A percentile compares a stretch with the other conserved stretches of the same genome.
Conservation (phyloP, 1,284 basidiomycete species). For the Cutaneotrichosporon spelunceum region DNA sequence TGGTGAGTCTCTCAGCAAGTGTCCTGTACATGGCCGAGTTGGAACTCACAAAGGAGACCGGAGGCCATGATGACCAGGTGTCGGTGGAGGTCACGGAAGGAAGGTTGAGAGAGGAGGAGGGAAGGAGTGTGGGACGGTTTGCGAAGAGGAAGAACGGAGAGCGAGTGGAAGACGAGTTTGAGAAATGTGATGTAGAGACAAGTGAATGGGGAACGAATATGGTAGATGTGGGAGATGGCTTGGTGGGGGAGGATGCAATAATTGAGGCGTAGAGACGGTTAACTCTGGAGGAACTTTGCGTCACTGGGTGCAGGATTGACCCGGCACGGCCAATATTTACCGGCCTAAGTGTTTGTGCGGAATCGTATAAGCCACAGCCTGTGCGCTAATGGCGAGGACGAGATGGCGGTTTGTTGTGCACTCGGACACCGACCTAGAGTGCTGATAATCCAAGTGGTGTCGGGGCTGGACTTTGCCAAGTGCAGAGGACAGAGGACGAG, state of each 20-base stretch:
- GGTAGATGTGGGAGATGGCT: background rate
- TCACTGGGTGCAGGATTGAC: background rate
- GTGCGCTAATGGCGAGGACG: background rate
- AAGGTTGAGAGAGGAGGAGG: background rate
- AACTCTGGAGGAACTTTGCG: background rate
- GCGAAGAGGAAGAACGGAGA: background rate
- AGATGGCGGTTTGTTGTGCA: background rate
- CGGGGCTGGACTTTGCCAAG: background rate
- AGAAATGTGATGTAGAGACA: background rate
- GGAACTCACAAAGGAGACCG: constrained; percentile 2
- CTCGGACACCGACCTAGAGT: background rate
- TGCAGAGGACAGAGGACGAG: background rate
- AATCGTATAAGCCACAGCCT: background rate
- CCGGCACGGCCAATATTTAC: constrained; percentile 7
- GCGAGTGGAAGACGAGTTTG: background rate
- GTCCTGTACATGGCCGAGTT: background rate
- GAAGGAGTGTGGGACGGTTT: constrained; percentile 7
- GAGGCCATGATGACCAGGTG: background rate
- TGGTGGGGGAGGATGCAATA: background rate
- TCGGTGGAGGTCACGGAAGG: background rate
- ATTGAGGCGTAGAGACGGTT: background rate
- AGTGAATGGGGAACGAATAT: background rate
- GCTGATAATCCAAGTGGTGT: background rate
- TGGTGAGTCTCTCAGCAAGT: constrained; percentile 20
- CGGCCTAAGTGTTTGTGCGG: background rate